phyloP scores from a whole-genome alignment of 2,329 filamentous ascomycete genomes.

The Aspergillus bombycis region DNA sequence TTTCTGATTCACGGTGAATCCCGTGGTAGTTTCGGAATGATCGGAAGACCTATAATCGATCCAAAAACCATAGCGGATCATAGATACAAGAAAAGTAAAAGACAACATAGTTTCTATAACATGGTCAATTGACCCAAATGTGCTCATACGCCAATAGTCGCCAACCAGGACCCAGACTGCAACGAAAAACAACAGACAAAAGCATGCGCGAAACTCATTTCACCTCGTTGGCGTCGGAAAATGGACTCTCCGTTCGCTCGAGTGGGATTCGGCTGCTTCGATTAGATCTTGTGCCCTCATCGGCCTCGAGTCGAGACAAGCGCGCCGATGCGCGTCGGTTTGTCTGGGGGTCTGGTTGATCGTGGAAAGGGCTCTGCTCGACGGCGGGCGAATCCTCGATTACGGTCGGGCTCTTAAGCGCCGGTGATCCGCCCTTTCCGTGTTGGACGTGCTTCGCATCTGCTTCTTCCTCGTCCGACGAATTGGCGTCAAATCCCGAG shows the following conservation, averaged over 20 bases:
- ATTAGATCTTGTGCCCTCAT: constrained; percentile 31
- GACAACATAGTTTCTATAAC: constrained; percentile 10
- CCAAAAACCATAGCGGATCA: constrained; percentile 17
- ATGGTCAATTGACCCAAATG: neutral
- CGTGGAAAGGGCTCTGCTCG: constrained; percentile 33
- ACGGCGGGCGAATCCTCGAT: constrained; percentile 32
- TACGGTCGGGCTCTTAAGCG: constrained; percentile 29
- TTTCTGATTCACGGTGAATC: neutral
- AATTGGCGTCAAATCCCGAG: constrained; percentile 38
- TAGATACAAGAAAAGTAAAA: constrained; percentile 26
- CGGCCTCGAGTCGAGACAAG: constrained; percentile 21
- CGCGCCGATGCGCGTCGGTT: constrained; percentile 16
- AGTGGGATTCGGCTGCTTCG: constrained; percentile 34
- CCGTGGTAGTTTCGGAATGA: neutral
- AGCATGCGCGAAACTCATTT: constrained; percentile 27
- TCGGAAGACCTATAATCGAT: neutral
- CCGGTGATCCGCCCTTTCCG: constrained; percentile 23
- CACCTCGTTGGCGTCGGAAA: constrained; percentile 49
- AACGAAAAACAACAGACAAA: neutral
- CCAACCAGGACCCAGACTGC: constrained; percentile 6
- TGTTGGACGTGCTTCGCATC: constrained; percentile 22
- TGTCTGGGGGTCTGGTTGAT: constrained; percentile 27
- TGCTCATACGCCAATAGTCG: constrained; percentile 10
- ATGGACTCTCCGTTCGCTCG: constrained; percentile 43
- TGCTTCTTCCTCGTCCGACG: constrained; percentile 36